A percentile compares a stretch with the other conserved stretches of the same genome.
These are phyloP conservation scores for Colletotrichum siamense DNA, from an alignment of 2,329 filamentous ascomycete genomes.

Conservation along the genomic window DNA sequence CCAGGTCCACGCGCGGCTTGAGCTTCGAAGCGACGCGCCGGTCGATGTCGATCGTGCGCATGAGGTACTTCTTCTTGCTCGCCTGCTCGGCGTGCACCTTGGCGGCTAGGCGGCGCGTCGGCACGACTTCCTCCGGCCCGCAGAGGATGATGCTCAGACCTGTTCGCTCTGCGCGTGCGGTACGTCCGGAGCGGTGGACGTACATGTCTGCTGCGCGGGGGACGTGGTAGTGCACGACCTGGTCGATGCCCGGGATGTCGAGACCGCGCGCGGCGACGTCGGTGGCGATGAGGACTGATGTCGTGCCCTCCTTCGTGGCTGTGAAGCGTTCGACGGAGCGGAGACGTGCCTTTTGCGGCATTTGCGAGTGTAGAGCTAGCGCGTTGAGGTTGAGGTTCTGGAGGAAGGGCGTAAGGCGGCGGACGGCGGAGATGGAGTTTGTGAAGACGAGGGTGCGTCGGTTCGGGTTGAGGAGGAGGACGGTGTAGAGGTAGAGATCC, in stretches of 20 bases:
- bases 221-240: constrained; percentile 94
- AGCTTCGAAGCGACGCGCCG: constrained; percentile 77
- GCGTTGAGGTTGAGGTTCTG: constrained; percentile 81
- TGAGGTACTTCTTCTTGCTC: constrained; percentile 62
- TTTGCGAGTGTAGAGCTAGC: constrained; percentile 85
- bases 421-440: constrained; percentile 93
- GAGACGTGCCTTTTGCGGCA: constrained; percentile 95
- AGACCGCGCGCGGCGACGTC: constrained; percentile 93
- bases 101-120: constrained; percentile 81
- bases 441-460: constrained; percentile 89
- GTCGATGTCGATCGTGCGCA: constrained; percentile 84
- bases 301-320: constrained; percentile 56
- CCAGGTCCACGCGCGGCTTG: constrained; percentile 76
- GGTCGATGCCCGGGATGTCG: constrained; percentile 88
- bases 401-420: constrained; percentile 83
- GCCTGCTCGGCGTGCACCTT: constrained; percentile 78
- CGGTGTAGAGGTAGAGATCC: constrained; percentile 91
- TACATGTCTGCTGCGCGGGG: constrained; percentile 92
- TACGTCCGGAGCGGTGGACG: constrained; percentile 93
- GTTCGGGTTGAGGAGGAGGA: constrained; percentile 82
- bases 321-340: constrained; percentile 91
- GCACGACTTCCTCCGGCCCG: constrained; percentile 86
- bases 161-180: constrained; percentile 78
- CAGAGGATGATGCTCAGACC: constrained; percentile 90
- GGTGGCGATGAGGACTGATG: constrained; percentile 83